Base-by-base conservation (phyloP, 208 protist genomes). In the Crithidia thermophila region DNA sequence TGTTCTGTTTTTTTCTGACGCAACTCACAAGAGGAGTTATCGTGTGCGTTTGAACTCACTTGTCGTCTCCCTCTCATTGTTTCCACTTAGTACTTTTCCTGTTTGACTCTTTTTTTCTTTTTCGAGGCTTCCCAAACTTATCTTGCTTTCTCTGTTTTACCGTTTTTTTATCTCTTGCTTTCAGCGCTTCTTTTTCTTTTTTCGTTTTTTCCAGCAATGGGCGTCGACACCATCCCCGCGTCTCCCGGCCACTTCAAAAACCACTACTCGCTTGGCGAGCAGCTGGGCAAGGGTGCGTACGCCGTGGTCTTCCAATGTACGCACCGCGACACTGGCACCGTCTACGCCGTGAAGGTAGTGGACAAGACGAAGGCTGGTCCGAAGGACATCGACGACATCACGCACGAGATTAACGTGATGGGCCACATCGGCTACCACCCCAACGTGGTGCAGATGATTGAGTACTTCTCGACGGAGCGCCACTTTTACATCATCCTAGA, bases 401-500 rank as follows among this genome's bases (percentile, higher is more conserved):
- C 57, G 6, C 81, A 93, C 39, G 90, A 95, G 74, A 88, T 93
- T 27, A 82, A 79, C 61, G 81, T 93, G 21, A 93, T 95, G 87
- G 56, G 77, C 16, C 18, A 46, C 36, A 77, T 95, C 39, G 85
- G 87, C 45, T 82, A 88, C 67, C 85, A 93, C 71, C 81, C 81
- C 0, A 61, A 91, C 68, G 81, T 92, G 25, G 82, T 90, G 59
- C 85, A 84, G 66, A 81, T 99, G 52, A 98, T 99, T 74, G 92
- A 99, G 70, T 98, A 97, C 25, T 91, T 98, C 30, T 84, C 98
- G 55, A 88, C 81, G 11, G 71, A 70, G 36, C 83, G 78, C 8
- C 88, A 94, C 47, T 70, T 94, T 13, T 90, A 93, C 55, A 96
- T 98, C 72, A 91, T 99, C 13, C 93, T 99, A 49, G 99, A 99